A percentile compares a stretch with the other conserved stretches of the same genome.
These are phyloP conservation scores for Batkoa obscura DNA, from an alignment of 371 early-diverging fungal genomes.

Conservation along the genomic window DNA sequence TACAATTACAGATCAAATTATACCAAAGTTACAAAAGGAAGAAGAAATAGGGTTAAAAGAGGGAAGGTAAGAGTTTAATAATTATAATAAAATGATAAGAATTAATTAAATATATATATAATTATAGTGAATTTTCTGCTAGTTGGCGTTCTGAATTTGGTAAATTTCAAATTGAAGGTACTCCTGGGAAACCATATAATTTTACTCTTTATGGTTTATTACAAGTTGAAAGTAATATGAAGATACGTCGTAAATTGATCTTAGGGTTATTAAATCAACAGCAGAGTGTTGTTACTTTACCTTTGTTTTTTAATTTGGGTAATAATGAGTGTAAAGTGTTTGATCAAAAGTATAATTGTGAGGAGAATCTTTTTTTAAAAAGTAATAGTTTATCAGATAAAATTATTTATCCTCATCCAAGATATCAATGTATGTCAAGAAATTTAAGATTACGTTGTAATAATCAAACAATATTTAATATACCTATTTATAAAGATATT, in stretches of 20 bases:
- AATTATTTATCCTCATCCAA: slow-evolving; percentile 83
- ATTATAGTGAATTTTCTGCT: slow-evolving; percentile 19
- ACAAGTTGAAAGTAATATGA: slow-evolving; percentile 78
- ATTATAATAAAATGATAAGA: too few species aligned
- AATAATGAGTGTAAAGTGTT: slow-evolving; percentile 37
- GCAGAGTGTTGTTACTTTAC: slow-evolving; percentile 59
- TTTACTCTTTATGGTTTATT: slow-evolving; percentile 61
- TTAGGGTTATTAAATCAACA: slow-evolving; percentile 35
- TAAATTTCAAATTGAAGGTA: slow-evolving; percentile 81
- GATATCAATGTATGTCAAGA: slow-evolving; percentile 80
- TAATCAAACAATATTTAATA: slow-evolving; percentile 73
- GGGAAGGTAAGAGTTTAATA: slow-evolving; percentile 13
- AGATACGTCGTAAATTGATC: slow-evolving; percentile 49
- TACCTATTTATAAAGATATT: slow-evolving; percentile 61
- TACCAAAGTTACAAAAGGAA: slow-evolving; percentile 45
- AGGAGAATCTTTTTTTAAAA: too few species aligned
- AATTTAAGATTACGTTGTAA: slow-evolving; percentile 87
- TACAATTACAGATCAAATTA: slow-evolving; percentile 59
- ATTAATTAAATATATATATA: slow-evolving; percentile 2
- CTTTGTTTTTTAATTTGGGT: slow-evolving; percentile 71
- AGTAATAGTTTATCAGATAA: slow-evolving; percentile 86
- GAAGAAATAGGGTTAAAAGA: slow-evolving; percentile 31
- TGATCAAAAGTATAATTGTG: too few species aligned
- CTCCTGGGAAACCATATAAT: slow-evolving; percentile 85
- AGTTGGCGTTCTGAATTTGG: slow-evolving; percentile 94